These are phyloP conservation scores for Cercospora berteroae DNA, from an alignment of 2,329 filamentous ascomycete species.

Conservation along the genomic window DNA sequence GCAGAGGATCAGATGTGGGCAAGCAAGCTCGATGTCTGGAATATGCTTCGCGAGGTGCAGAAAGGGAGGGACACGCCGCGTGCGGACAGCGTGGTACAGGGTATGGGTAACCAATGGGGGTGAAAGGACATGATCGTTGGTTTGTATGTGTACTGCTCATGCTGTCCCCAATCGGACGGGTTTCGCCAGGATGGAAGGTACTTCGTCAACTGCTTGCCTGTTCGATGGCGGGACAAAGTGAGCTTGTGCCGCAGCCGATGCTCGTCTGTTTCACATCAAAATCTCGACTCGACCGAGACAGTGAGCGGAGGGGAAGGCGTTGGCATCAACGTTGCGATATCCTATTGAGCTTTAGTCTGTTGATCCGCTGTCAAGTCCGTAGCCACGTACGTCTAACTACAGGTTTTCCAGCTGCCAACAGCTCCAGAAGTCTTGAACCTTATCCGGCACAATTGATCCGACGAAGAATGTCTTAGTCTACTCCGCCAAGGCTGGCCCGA, in stretches of 20 bases:
- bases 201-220: not conserved
- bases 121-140: not conserved
- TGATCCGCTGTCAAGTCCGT: not conserved
- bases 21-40: conserved; percentile 20
- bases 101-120: conserved; percentile 1
- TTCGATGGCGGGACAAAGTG: not conserved
- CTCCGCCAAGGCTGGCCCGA: not conserved
- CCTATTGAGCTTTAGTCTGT: not conserved
- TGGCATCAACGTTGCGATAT: not conserved
- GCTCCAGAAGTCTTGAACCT: not conserved
- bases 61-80: not conserved
- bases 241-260: not conserved
- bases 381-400: not conserved
- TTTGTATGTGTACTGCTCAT: not conserved
- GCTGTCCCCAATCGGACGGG: not conserved
- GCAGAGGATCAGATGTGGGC: conserved; percentile 17
- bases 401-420: not conserved
- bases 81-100: conserved; percentile 10
- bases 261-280: not conserved
- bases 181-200: not conserved
- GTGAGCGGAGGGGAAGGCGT: not conserved
- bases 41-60: conserved; percentile 21
- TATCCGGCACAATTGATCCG: conserved; percentile 5
- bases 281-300: not conserved
- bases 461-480: not conserved